A percentile compares a stretch with the other conserved stretches of the same genome.
These are phyloP conservation scores for Trichoderma koningiopsis DNA, from an alignment of 2,329 filamentous ascomycete genomes.

Conservation along the genomic window DNA sequence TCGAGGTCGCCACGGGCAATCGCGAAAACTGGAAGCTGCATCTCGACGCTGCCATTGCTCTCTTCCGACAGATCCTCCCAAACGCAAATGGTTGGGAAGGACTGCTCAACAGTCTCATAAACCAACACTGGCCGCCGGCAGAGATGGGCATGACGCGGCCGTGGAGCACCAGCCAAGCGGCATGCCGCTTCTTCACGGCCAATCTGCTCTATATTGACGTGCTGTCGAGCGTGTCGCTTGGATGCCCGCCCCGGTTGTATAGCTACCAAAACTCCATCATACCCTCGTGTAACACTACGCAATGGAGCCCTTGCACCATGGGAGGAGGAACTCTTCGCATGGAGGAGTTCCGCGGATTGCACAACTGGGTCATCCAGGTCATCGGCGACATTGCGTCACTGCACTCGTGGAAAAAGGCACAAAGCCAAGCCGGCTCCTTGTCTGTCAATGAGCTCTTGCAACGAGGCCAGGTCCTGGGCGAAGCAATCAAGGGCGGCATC, in stretches of 20 bases:
- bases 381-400: constrained; percentile 57
- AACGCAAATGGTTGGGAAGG: constrained; percentile 42
- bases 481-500: constrained; percentile 40
- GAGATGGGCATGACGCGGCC: constrained; percentile 39
- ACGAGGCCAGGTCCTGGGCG: constrained; percentile 47
- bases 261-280: constrained; percentile 47
- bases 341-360: constrained; percentile 55
- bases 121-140: constrained; percentile 39
- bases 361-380: constrained; percentile 59
- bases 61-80: constrained; percentile 51
- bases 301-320: constrained; percentile 29
- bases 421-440: constrained; percentile 46
- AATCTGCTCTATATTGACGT: constrained; percentile 54
- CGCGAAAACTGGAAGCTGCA: constrained; percentile 54
- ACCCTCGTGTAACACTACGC: constrained; percentile 33
- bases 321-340: constrained; percentile 44
- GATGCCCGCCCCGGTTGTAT: constrained; percentile 45
- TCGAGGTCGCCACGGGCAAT: constrained; percentile 50
- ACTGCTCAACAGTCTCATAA: constrained; percentile 38
- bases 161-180: constrained; percentile 50
- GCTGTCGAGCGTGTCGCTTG: constrained; percentile 51
- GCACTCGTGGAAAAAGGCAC: constrained; percentile 57
- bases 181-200: constrained; percentile 50
- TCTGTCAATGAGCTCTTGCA: constrained; percentile 49
- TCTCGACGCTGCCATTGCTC: constrained; percentile 51